Percentiles rank a stretch among this genome's conserved stretches.
Evolutionary conservation across 805 yeast species (phyloP).

Genomic region (Candida maesae): DNA sequence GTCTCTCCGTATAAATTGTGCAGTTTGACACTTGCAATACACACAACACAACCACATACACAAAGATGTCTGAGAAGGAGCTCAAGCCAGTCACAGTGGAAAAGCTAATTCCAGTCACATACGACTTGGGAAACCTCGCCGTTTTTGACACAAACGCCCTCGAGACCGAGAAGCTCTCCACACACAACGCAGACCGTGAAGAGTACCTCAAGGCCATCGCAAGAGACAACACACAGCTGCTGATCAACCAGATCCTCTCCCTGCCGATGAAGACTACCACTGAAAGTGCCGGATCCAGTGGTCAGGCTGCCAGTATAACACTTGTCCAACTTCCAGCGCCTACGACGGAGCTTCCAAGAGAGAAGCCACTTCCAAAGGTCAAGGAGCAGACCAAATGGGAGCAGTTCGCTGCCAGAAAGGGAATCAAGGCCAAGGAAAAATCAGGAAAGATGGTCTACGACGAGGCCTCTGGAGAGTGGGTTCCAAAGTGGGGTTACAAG

Average conservation of each 20-base stretch:
- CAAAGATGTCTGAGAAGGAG: conserved; percentile 10
- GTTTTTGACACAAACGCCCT: conserved; percentile 88
- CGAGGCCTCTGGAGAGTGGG: conserved; percentile 92
- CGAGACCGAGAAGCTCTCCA: conserved; percentile 53
- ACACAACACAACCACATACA: background rate
- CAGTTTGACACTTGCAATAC: no score
- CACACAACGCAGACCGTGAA: conserved; percentile 56
- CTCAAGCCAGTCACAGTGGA: conserved; percentile 80
- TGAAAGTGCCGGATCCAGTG: conserved; percentile 57
- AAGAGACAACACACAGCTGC: conserved; percentile 89
- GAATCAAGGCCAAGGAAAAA: conserved; percentile 85
- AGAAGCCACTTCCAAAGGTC: conserved; percentile 89
- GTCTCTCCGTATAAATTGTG: no score
- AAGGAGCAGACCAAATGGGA: conserved; percentile 97
- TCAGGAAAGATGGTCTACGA: conserved; percentile 87
- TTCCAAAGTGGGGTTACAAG: conserved; percentile 96
- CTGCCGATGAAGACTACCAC: conserved; percentile 87
- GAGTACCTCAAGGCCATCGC: conserved; percentile 59
- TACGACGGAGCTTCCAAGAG: conserved; percentile 79
- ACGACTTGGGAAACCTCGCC: conserved; percentile 87
- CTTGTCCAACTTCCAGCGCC: conserved; percentile 85
- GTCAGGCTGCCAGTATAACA: conserved; percentile 69
- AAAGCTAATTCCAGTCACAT: conserved; percentile 83
- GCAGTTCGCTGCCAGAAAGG: conserved; percentile 91
- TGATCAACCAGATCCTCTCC: conserved; percentile 86